Conservation (phyloP, 2,329 filamentous ascomycete species). For the Ophiocordyceps unilateralis region DNA sequence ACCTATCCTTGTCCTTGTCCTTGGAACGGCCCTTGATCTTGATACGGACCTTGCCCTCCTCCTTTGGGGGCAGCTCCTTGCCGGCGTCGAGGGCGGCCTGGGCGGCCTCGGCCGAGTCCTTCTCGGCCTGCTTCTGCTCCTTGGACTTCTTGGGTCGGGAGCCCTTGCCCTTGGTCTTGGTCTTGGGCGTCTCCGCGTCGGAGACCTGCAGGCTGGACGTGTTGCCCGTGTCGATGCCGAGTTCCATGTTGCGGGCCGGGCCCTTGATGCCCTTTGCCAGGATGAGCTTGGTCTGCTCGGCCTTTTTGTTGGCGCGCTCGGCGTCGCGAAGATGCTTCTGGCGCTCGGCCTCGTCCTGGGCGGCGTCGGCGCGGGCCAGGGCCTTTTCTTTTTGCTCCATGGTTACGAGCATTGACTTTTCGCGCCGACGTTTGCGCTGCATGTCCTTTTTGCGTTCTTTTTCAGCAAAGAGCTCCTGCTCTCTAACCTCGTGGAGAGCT, state of each 20-base stretch:
- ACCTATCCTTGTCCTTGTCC: conserved; percentile 24
- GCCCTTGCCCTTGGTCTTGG: conserved; percentile 37
- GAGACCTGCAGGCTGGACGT: conserved; percentile 69
- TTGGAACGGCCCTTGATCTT: conserved; percentile 39
- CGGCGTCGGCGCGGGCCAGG: conserved; percentile 58
- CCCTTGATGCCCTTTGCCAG: conserved; percentile 76
- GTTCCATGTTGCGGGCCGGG: conserved; percentile 51
- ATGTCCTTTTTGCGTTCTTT: conserved; percentile 99
- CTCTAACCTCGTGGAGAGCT: conserved; percentile 72
- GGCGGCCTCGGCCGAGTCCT: conserved; percentile 69
- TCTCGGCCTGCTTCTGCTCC: conserved; percentile 66
- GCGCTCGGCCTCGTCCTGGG: conserved; percentile 67
- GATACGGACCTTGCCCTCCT: conserved; percentile 44
- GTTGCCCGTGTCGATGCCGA: conserved; percentile 68
- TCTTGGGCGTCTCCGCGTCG: conserved; percentile 34
- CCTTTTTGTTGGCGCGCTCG: conserved; percentile 83
- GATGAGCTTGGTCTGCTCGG: conserved; percentile 73
- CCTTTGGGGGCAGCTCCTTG: conserved; percentile 45
- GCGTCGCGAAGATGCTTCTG: conserved; percentile 70
- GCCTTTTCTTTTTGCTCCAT: conserved; percentile 81
- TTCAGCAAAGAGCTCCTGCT: conserved; percentile 79
- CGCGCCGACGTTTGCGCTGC: conserved; percentile 88
- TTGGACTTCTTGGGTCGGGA: conserved; percentile 80
- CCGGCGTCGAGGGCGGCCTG: conserved; percentile 71
- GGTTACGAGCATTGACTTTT: conserved; percentile 89